Evolutionary conservation across 2,329 filamentous ascomycete genomes (phyloP).

Genomic region (Gnomoniopsis sp.): DNA sequence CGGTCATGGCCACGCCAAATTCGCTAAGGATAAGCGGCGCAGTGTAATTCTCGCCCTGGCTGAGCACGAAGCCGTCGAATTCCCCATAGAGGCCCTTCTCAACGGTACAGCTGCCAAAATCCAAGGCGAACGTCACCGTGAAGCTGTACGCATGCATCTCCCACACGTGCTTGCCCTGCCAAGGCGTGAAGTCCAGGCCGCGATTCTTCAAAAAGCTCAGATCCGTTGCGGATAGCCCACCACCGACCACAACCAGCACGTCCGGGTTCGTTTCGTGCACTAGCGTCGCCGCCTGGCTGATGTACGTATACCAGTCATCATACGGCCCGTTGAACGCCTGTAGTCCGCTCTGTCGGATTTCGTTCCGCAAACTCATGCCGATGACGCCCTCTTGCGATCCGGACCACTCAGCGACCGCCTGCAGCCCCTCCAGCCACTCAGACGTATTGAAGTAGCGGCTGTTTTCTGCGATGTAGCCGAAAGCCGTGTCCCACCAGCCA

Average conservation of each 20-base stretch:
- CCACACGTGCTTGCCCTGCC: constrained; percentile 54
- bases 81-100: constrained; percentile 42
- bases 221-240: constrained; percentile 51
- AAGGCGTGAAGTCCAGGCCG: constrained; percentile 41
- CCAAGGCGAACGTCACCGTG: constrained; percentile 43
- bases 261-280: constrained; percentile 52
- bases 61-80: constrained; percentile 50
- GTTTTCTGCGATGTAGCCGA: constrained; percentile 46
- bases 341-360: constrained; percentile 47
- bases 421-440: constrained; percentile 50
- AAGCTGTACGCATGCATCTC: constrained; percentile 58
- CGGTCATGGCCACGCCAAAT: constrained; percentile 52
- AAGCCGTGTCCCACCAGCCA: constrained; percentile 55
- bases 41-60: constrained; percentile 43
- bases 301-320: constrained; percentile 48
- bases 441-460: constrained; percentile 52
- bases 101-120: constrained; percentile 39
- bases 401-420: constrained; percentile 50
- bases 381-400: constrained; percentile 45
- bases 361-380: constrained; percentile 56
- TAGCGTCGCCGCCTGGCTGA: constrained; percentile 42
- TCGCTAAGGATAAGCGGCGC: constrained; percentile 56
- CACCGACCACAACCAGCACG: constrained; percentile 52
- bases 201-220: constrained; percentile 39
- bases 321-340: constrained; percentile 41